Evolutionary conservation across 257 asterid species (phyloP), one percentile per base, ranked within the genome.

Genomic region (Ligustrum vulgare): DNA sequence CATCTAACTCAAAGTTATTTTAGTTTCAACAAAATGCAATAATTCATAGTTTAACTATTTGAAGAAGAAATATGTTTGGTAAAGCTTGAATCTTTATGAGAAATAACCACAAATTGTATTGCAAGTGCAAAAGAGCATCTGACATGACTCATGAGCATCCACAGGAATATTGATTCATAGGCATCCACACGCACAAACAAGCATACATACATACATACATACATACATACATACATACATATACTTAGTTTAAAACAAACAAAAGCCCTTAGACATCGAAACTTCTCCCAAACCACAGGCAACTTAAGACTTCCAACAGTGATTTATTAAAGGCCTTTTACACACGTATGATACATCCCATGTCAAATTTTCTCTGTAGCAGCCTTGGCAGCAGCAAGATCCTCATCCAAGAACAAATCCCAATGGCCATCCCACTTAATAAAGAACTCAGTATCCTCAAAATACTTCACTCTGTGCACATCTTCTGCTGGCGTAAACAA

Each of bases 401-500:
- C 97, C 81, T 91, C 98, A 80, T 91, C 96, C 73, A 93, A 72
- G 79, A 89, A 72, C 75, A 93, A 73, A 77, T 91, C 98, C 98
- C 96, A 93, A 49, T 83, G 91, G 34, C 98, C 98, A 72, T 93
- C 97, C 97, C 98, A 91, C 83, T 91, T 93, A 72, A 93, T 90
- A 78, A 91, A 91, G 74, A 91, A 93, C 93, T 93, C 97, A 0
- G 98, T 90, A 77, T 93, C 96, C 72, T 90, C 94, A 37, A 71
- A 79, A 78, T 93, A 93, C 88, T 86, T 83, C 51, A 90, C 96
- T 10, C 97, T 75, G 63, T 93, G 98, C 69, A 90, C 92, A 82
- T 93, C 97, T 15, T 94, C 97, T 0, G 91, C 96, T 1, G 95
- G 93, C 2, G 96, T 91, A 76, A 89, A 93, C 84, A 93, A 49